Evolutionary conservation across 2,329 filamentous ascomycete species (phyloP).

Genomic region (Pseudogymnoascus sp.): DNA sequence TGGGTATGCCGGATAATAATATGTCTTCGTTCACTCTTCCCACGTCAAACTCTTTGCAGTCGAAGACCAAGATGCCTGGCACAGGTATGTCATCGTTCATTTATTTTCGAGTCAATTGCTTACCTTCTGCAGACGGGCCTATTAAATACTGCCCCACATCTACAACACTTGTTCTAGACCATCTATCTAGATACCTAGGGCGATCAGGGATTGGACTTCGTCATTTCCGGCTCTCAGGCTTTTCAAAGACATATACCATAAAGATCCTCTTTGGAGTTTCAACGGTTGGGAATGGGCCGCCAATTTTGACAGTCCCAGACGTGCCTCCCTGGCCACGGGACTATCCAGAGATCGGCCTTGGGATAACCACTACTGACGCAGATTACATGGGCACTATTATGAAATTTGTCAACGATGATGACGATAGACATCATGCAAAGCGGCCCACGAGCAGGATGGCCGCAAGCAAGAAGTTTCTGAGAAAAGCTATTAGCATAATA

Average conservation of each 20-base stretch:
- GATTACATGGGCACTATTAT: background rate
- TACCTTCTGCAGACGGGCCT: background rate
- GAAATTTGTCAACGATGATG: background rate
- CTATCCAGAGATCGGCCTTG: background rate
- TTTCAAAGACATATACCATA: background rate
- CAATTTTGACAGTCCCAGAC: background rate
- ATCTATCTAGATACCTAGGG: background rate
- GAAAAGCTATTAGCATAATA: background rate
- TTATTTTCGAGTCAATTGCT: background rate
- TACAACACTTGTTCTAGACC: background rate
- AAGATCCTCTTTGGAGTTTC: background rate
- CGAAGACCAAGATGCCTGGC: background rate
- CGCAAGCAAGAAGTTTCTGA: background rate
- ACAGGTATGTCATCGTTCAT: background rate
- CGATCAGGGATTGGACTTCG: background rate
- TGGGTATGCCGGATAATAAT: background rate
- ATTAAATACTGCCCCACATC: background rate
- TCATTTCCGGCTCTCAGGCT: background rate
- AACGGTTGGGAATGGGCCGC: background rate
- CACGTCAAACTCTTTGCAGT: background rate
- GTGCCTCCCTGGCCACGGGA: background rate
- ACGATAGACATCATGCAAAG: background rate
- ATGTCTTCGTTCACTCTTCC: background rate
- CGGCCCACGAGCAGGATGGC: background rate
- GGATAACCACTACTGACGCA: background rate